Evolutionary conservation across 331 rosid genomes (phyloP).

Genomic region (Phaseolus coccineus): DNA sequence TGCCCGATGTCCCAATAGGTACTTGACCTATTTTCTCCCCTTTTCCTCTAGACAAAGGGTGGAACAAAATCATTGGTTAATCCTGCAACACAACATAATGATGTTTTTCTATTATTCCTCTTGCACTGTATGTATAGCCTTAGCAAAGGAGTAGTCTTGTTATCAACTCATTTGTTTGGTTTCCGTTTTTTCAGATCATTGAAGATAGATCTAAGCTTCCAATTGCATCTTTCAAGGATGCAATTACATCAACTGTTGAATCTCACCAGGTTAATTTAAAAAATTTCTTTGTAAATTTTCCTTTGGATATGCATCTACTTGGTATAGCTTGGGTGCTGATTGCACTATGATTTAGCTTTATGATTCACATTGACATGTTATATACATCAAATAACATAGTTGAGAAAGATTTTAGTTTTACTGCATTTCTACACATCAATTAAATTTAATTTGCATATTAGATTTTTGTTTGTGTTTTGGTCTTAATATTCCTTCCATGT

Average conservation of each 20-base stretch:
- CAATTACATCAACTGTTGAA: conserved; percentile 70
- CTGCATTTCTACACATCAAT: conserved; percentile 16
- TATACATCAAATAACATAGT: conserved; percentile 34
- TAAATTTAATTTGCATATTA: conserved; percentile 33
- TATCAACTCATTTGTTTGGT: conserved; percentile 38
- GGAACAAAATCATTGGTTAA: neutral
- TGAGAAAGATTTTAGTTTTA: conserved; percentile 18
- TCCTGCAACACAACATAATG: neutral
- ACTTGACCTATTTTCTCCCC: neutral
- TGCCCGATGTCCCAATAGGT: neutral
- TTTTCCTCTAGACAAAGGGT: neutral
- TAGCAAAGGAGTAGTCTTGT: conserved; percentile 23
- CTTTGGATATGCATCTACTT: conserved; percentile 30
- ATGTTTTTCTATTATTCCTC: conserved; percentile 40
- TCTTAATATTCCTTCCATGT: conserved; percentile 46
- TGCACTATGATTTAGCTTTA: conserved; percentile 38
- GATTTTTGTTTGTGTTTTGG: conserved; percentile 41
- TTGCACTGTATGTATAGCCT: conserved; percentile 34
- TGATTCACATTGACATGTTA: conserved; percentile 37
- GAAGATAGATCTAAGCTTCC: conserved; percentile 77
- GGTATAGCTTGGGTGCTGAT: conserved; percentile 30
- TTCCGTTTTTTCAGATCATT: conserved; percentile 59
- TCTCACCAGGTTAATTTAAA: conserved; percentile 82
- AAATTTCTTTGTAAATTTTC: conserved; percentile 32
- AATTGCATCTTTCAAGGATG: conserved; percentile 79